Evolutionary conservation across 2,329 filamentous ascomycete genomes (phyloP).

Genomic region (Colletotrichum magnum): DNA sequence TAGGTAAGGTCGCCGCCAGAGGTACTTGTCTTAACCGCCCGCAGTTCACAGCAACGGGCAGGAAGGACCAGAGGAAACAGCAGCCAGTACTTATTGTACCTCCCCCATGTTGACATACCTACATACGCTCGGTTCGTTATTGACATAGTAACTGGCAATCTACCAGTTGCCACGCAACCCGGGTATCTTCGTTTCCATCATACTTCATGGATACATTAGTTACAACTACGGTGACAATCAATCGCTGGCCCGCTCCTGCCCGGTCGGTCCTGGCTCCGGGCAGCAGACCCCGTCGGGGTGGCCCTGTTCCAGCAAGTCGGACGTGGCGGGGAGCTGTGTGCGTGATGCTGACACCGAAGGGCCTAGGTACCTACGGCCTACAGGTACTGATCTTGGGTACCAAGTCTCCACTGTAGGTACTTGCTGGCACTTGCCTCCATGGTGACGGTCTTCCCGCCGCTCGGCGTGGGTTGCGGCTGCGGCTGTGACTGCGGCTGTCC

Average conservation of each 20-base stretch:
- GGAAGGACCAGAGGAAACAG: background rate
- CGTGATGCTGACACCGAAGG: conserved; percentile 1
- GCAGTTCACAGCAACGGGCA: conserved; percentile 21
- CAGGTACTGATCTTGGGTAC: no score
- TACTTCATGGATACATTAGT: no score
- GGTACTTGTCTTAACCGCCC: conserved; percentile 1
- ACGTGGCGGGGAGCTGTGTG: conserved; percentile 6
- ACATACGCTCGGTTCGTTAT: no score
- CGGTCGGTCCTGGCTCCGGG: conserved; percentile 32
- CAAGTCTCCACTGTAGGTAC: no score
- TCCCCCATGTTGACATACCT: background rate
- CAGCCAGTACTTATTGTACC: background rate
- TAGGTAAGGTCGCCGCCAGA: no score
- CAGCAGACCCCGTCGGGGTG: conserved; percentile 11
- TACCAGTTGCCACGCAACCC: background rate
- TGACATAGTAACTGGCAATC: no score
- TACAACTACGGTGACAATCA: background rate
- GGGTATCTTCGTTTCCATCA: background rate
- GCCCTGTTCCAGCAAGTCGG: conserved; percentile 27
- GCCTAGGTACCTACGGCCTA: background rate
- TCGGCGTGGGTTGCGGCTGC: no score
- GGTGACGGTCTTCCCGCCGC: background rate
- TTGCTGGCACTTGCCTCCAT: background rate
- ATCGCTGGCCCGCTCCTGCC: conserved; percentile 24
- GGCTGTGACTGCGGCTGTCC: background rate